Evolutionary conservation across 805 yeast genomes (phyloP).

Genomic region (Hanseniaspora lachancei): DNA sequence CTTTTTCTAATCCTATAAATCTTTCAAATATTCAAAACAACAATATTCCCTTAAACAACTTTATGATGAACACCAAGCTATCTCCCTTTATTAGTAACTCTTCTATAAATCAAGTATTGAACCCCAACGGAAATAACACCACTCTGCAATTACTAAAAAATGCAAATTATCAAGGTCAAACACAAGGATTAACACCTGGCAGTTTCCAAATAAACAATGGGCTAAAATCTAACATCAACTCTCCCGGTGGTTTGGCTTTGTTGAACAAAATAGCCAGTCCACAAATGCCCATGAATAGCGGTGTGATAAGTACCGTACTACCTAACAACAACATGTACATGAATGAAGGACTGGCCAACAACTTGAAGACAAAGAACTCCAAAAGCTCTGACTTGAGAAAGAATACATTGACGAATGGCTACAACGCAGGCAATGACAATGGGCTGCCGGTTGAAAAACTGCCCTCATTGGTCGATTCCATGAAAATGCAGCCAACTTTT

Average conservation of each 20-base stretch:
- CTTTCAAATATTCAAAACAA: neutral
- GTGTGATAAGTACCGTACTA: neutral
- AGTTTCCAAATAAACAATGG: neutral
- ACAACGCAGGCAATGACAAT: neutral
- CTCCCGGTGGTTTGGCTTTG: conserved; percentile 10
- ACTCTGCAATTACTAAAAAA: conserved; percentile 7
- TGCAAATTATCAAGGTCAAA: conserved; percentile 5
- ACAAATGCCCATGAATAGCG: conserved; percentile 6
- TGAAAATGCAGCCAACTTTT: conserved; percentile 12
- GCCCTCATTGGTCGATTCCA: conserved; percentile 2
- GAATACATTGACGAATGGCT: neutral
- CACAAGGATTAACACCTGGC: neutral
- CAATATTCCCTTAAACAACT: neutral
- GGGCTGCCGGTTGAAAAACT: neutral
- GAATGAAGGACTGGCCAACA: neutral
- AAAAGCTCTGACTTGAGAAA: neutral
- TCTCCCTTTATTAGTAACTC: conserved; percentile 11
- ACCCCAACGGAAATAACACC: neutral
- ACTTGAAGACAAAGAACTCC: neutral
- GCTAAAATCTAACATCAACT: neutral
- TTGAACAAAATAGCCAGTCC: conserved; percentile 11
- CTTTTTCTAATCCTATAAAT: neutral
- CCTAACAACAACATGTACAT: neutral
- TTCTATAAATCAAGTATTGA: conserved; percentile 4
- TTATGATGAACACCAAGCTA: neutral